Evolutionary conservation across 78 protist species (phyloP), one percentile per base, ranked within the genome.

Genomic region (Andalucia godoyi): DNA sequence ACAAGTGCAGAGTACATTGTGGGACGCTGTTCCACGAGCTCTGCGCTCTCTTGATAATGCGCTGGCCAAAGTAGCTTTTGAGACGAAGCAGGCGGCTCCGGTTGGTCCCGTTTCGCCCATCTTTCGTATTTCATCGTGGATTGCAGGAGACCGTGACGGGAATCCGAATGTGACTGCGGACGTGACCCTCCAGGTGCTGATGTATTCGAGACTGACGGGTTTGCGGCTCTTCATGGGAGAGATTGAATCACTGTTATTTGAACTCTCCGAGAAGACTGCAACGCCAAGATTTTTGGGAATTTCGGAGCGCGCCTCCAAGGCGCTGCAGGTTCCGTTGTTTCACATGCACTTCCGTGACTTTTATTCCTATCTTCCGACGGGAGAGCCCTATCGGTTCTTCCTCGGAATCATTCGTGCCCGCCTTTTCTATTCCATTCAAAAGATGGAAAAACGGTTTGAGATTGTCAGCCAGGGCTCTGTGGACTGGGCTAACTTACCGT

Each of bases 81-180:
- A n/a, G n/a, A n/a, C n/a, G n/a, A n/a, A n/a, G n/a, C n/a, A n/a
- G n/a, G n/a, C n/a, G n/a, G n/a, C n/a, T n/a, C n/a, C n/a, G n/a
- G n/a, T n/a, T n/a, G n/a, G 85, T n/a, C 57, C 64, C 2, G 76
- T 40, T 33, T 52, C 74, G 33, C 42, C 51, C 4, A 70, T 62
- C 29, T 29, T 77, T n/a, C 2, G n/a, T 3, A 36, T 85, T 9
- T 61, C 62, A 17, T 50, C 76, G 17, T 85, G 91, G 91, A 40
- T 67, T 33, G 91, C 87, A 21, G 85, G 91, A 29, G 91, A 85
- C 52, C 47, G 91, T 40, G 91, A 85, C 68, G 91, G 91, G n/a
- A 80, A 85, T 39, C 70, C 74, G 8, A 71, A 71, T 41, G 90
- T 84, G n/a, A 84, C 80, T 1, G 53, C 73, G 7, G 49, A 32